These are phyloP conservation scores for Neonectria magnoliae DNA, from an alignment of 2,329 filamentous ascomycete genomes.

Conservation along the genomic window DNA sequence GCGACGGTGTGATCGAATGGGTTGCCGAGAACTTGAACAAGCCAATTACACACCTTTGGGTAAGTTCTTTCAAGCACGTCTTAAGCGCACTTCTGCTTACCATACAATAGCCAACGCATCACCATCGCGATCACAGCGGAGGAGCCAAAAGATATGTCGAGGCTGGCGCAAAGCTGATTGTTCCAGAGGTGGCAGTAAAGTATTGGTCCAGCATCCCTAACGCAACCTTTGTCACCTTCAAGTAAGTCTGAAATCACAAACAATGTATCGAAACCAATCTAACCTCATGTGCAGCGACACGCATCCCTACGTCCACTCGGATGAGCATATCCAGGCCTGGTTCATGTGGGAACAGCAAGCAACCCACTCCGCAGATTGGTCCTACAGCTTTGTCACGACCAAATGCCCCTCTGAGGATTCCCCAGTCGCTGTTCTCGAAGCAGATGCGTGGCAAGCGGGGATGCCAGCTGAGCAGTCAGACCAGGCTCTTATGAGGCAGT, in stretches of 20 bases:
- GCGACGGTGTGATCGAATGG: conserved; percentile 21
- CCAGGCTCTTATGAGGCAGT: conserved; percentile 19
- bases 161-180: conserved; percentile 13
- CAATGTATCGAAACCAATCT: not conserved
- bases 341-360: conserved; percentile 20
- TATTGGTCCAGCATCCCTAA: conserved; percentile 25
- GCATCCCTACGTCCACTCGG: conserved; percentile 22
- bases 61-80: not conserved
- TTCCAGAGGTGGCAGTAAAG: conserved; percentile 16
- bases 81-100: not conserved
- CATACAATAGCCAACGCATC: conserved; percentile 21
- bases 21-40: conserved; percentile 19
- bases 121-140: conserved; percentile 28
- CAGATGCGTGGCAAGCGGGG: conserved; percentile 19
- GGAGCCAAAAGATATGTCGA: conserved; percentile 17
- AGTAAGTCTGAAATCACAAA: not conserved
- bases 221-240: conserved; percentile 21
- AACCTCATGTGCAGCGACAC: conserved; percentile 12
- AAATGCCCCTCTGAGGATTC: conserved; percentile 13
- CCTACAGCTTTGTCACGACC: conserved; percentile 9
- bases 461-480: conserved; percentile 4
- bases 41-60: conserved; percentile 19
- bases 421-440: conserved; percentile 9
- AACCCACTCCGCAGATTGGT: conserved; percentile 14
- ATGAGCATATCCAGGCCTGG: conserved; percentile 18